Evolutionary conservation across 2,329 filamentous ascomycete species (phyloP), one percentile per base, ranked within the genome.

Genomic region (Bertia moriformis): DNA sequence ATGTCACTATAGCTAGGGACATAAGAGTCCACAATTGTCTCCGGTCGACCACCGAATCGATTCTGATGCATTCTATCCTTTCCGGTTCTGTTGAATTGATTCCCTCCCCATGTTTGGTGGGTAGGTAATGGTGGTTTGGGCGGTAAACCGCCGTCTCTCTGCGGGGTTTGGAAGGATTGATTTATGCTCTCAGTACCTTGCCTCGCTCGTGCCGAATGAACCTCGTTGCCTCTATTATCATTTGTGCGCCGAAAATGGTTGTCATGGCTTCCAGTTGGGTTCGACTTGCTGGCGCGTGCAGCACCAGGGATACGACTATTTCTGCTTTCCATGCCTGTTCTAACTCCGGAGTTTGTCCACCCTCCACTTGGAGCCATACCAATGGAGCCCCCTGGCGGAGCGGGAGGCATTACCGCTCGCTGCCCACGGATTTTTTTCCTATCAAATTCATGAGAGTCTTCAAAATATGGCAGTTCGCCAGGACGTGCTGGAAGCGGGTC

Each of bases 381-480:
- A 15, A 81, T 75, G n/a, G 75, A 76, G 4, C 75, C 78, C 32
- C 78, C 78, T 41, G 76, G 73, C 1, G 79, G 79, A 7, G 78
- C 79, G 38, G 79, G 78, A 18, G 78, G 78, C 37, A 76, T 61
- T 18, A 71, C 72, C 19, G 70, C 69, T 49, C 74, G 73, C 51
- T 80, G 74, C 18, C 73, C 70, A 39, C 78, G 69, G 40, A 75
- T 74, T 48, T 76, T 78, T 43, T 77, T 68, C 38, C 79, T 66
- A 50, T 85, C 80, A 14, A 84, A 62, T 52, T 85, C 80, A 53
- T 85, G 80, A 3, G 77, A 83, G 47, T 83, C 78, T 50, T 80
- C 73, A 49, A 82, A 83, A 27, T 60, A 62, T n/a, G 80, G 80
- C 18, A 85, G 62, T 19, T 83, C 76, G 40, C 73, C 71, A 14